Base-by-base conservation (phyloP, 2,329 filamentous ascomycete genomes). In the Neoscytalidium dimidiatum region DNA sequence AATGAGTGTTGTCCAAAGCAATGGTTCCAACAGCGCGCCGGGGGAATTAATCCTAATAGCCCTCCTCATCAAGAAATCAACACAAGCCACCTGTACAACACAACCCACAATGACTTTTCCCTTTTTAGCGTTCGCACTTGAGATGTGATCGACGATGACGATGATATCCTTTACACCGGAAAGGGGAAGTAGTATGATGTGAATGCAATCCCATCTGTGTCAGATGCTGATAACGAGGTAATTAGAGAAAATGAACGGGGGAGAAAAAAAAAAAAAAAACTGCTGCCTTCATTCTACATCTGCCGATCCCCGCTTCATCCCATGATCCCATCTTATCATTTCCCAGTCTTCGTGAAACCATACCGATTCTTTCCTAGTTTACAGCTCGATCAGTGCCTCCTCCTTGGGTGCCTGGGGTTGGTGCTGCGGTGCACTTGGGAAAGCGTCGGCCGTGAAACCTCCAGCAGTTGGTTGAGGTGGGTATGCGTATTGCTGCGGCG, bases 341-440 rank as follows among this genome's bases (percentile, higher is more conserved):
- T 17, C 9, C 9, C 14, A 41, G 9, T 41, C 38, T 41, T 11
- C 9, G 0, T 17, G n/a, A n/a, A n/a, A n/a, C n/a, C n/a, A n/a
- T n/a, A n/a, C n/a, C n/a, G 14, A n/a, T 38, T 13, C 35, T 17
- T 23, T 19, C 35, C 9, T 9, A 9, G 43, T 46, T 46, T 77
- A 94, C 67, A 94, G 82, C 76, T 95, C 92, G 77, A 95, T 95
- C 72, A 95, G 78, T 66, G 88, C 90, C 77, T 94, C 92, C 77
- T 94, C 91, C 52, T 90, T 84, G 28, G 43, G 44, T 0, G 81
- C 84, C 69, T 84, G 80, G 46, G 81, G 78, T 64, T 76, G 73
- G 41, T 86, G 86, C 66, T 88, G 85, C 17, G 88, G 88, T 29
- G 86, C 87, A 2, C 85, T 81, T 1, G 90, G 90, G 71, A 92